A percentile compares a stretch with the other conserved stretches of the same genome.
These are phyloP conservation scores for Didymosphaeria variabile DNA, from an alignment of 2,329 filamentous ascomycete genomes.

Conservation along the genomic window DNA sequence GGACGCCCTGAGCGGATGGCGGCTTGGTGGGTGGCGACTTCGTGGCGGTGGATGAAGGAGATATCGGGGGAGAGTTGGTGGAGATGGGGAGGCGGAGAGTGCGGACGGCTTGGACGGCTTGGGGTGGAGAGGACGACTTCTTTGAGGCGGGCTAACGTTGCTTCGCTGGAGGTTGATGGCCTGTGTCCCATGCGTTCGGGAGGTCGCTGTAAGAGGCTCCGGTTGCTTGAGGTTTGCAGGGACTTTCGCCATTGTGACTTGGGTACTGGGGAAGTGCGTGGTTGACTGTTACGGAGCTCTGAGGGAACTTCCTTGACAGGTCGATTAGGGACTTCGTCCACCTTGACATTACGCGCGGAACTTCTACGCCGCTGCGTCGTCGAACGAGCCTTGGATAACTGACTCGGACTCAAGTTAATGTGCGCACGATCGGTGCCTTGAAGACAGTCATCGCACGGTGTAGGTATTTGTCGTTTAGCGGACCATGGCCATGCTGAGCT, in stretches of 20 bases:
- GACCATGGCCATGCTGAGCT: neutral
- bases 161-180: neutral
- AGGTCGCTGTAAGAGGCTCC: neutral
- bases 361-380: neutral
- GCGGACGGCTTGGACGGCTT: neutral
- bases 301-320: neutral
- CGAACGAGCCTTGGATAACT: neutral
- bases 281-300: neutral
- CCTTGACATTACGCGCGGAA: neutral
- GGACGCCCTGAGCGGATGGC: constrained; percentile 15
- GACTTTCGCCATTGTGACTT: neutral
- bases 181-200: neutral
- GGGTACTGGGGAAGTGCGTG: neutral
- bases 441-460: constrained; percentile 11
- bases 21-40: constrained; percentile 13
- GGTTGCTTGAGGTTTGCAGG: neutral
- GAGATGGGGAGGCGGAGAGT: constrained; percentile 16
- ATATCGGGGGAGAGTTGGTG: constrained; percentile 30
- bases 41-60: constrained; percentile 13
- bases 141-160: neutral
- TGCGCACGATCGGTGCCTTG: constrained; percentile 10
- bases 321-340: neutral
- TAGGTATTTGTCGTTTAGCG: neutral
- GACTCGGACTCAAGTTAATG: constrained; percentile 9
- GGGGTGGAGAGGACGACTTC: neutral